Conservation (phyloP, 805 yeast species). For the Ogataea glucozyma region DNA sequence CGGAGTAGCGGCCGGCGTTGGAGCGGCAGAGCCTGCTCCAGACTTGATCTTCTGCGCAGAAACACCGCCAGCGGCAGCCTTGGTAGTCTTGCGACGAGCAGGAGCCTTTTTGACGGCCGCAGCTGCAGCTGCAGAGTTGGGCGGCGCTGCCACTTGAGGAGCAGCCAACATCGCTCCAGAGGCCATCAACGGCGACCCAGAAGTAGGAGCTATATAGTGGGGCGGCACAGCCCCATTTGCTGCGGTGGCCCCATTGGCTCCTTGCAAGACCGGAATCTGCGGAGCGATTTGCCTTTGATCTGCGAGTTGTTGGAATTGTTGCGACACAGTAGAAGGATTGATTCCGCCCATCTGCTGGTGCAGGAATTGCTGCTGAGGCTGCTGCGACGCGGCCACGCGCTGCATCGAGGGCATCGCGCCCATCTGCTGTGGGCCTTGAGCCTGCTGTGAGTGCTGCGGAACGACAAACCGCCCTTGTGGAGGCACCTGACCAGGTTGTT, state of each 20-base stretch:
- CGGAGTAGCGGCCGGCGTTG: conserved; percentile 14
- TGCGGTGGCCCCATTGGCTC: conserved; percentile 11
- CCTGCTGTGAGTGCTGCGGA: conserved; percentile 19
- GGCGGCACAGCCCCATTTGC: too few relatives aligned
- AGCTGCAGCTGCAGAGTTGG: conserved; percentile 15
- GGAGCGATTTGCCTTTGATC: conserved; percentile 23
- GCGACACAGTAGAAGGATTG: conserved; percentile 24
- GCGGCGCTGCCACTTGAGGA: conserved; percentile 16
- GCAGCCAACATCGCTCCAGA: conserved; percentile 10
- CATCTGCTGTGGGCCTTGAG: conserved; percentile 14
- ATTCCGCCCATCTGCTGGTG: conserved; percentile 15
- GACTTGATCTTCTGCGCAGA: conserved; percentile 1
- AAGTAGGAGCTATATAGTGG: conserved; percentile 18
- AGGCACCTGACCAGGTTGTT: conserved; percentile 13
- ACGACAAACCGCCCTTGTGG: conserved; percentile 24
- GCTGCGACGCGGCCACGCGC: conserved; percentile 15
- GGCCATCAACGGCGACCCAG: conserved; percentile 12
- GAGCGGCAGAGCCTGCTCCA: conserved; percentile 2
- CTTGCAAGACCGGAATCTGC: conserved; percentile 19
- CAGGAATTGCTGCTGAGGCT: conserved; percentile 15
- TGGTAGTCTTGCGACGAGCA: conserved; percentile 25
- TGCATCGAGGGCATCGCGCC: conserved; percentile 11
- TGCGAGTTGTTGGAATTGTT: conserved; percentile 28
- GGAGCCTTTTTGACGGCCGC: conserved; percentile 25
- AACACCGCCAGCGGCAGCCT: conserved; percentile 18